Base-by-base conservation (phyloP, 1,284 basidiomycete genomes). In the Tremellales sp. region DNA sequence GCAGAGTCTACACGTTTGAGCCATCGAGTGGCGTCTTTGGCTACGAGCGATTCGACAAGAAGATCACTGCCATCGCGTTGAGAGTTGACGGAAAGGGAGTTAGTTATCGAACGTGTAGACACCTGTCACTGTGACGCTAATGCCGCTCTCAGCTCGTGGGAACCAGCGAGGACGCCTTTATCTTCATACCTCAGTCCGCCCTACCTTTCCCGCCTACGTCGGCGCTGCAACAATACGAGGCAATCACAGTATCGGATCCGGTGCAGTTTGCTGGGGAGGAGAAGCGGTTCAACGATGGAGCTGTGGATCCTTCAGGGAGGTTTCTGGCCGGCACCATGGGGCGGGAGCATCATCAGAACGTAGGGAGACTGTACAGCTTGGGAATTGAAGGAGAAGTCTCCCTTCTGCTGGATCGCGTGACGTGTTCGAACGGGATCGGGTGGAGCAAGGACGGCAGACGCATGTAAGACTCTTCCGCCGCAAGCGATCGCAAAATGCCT, bases 301-400 rank as follows among this genome's bases (percentile, higher is more conserved):
- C 58, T 1, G 48, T 49, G 6, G 61, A 62, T 35, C 58, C 56
- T 0, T 47, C 45, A 12, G 61, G 61, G 1, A 46, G 58, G 4
- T 62, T 58, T 39, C 23, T 60, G 1, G 54, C 58, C 3, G 61
- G 61, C 4, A 60, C 61, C 3, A 49, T 62, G 54, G 61, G 58
- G 0, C 11, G 24, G 2, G 44, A 50, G 22, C 21, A 41, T 35
- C 42, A 31, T 3, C 15, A 39, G 12, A 10, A 40, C n/a, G 48
- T 39, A 12, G 57, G 52, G 3, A 35, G 48, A 15, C 51, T 60
- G 49, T 58, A 43, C 45, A 44, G 53, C 1, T 41, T 56, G 13
- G 22, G 15, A 2, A 7, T 27, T 1, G 36, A 49, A 7, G 48
- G 49, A 25, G 3, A 36, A 15, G 25, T n/a, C 3, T 48, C 47